Conservation (phyloP, 202 grass and related monocot genomes). For the Schoenoplectus tabernaemontani region DNA sequence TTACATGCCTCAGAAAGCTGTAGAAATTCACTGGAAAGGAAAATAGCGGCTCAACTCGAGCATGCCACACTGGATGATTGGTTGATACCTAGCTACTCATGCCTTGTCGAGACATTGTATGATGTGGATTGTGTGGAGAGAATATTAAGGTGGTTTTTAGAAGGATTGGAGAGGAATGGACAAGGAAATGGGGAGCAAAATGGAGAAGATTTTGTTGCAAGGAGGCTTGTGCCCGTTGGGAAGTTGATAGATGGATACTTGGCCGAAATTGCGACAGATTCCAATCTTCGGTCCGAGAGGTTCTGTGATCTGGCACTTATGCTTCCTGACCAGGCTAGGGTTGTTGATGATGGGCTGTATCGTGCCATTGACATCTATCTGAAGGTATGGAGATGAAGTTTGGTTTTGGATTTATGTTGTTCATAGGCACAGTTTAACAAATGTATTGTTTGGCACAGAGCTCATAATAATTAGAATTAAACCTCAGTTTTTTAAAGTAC, state of each 20-base stretch:
- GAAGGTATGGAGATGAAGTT: constrained; percentile 41
- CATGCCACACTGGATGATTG: constrained; percentile 72
- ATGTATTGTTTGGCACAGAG: background rate
- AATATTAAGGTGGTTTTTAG: constrained; percentile 54
- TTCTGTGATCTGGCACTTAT: constrained; percentile 86
- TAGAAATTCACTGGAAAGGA: constrained; percentile 57
- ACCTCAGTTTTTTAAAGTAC: background rate
- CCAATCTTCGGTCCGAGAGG: constrained; percentile 67
- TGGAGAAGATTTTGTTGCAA: constrained; percentile 25
- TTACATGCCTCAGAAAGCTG: constrained; percentile 59
- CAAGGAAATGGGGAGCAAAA: constrained; percentile 23
- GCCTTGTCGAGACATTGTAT: constrained; percentile 92
- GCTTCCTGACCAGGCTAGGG: constrained; percentile 65
- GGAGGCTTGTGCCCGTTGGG: constrained; percentile 43
- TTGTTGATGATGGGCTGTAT: constrained; percentile 90
- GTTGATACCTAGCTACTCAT: constrained; percentile 85
- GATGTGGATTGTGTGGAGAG: constrained; percentile 95
- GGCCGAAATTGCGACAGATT: constrained; percentile 79
- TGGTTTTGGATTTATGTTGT: background rate
- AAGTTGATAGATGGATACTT: constrained; percentile 78
- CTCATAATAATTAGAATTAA: background rate
- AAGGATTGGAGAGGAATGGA: constrained; percentile 29
- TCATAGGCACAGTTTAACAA: background rate
- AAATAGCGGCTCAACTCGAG: constrained; percentile 57
- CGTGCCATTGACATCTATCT: constrained; percentile 95